phyloP scores from a whole-genome alignment of 371 early-diverging fungal species.

The Furculomyces boomerangus region DNA sequence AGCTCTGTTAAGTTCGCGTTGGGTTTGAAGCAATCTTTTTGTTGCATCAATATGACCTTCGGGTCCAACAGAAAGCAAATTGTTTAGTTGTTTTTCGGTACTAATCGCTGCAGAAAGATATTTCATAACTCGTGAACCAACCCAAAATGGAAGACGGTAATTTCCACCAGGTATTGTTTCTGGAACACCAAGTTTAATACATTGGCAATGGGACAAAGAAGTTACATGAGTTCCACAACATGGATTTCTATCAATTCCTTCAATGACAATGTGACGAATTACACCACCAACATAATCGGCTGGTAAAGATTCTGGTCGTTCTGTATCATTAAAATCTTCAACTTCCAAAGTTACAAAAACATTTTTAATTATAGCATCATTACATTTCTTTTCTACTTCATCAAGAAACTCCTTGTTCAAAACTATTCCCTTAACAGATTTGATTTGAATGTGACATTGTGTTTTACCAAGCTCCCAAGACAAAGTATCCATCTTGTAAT shows the following conservation, averaged over 20 bases:
- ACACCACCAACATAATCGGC: conserved; percentile 42
- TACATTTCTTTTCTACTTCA: conserved; percentile 31
- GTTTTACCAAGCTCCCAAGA: conserved; percentile 49
- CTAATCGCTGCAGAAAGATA: conserved; percentile 26
- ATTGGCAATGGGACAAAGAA: conserved; percentile 38
- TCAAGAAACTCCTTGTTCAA: conserved; percentile 28
- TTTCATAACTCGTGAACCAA: conserved; percentile 39
- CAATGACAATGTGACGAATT: conserved; percentile 39
- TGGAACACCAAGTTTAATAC: conserved; percentile 37
- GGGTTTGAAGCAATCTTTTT: conserved; percentile 23
- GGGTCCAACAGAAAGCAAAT: conserved; percentile 34
- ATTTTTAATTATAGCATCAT: conserved; percentile 34
- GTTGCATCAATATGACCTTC: conserved; percentile 40
- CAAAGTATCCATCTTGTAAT: conserved; percentile 33
- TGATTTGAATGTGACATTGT: conserved; percentile 37
- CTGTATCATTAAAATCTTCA: conserved; percentile 8
- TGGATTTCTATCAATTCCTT: conserved; percentile 37
- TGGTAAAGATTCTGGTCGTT: conserved; percentile 32
- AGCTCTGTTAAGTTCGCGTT: conserved; percentile 22
- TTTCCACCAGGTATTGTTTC: conserved; percentile 53
- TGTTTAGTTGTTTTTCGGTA: conserved; percentile 28
- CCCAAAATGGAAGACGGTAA: conserved; percentile 41
- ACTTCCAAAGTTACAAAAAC: conserved; percentile 27
- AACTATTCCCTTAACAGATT: conserved; percentile 14
- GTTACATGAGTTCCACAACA: conserved; percentile 68